These are phyloP conservation scores for Colletotrichum nymphaeae DNA, from an alignment of 2,329 filamentous ascomycete species.

Conservation along the genomic window DNA sequence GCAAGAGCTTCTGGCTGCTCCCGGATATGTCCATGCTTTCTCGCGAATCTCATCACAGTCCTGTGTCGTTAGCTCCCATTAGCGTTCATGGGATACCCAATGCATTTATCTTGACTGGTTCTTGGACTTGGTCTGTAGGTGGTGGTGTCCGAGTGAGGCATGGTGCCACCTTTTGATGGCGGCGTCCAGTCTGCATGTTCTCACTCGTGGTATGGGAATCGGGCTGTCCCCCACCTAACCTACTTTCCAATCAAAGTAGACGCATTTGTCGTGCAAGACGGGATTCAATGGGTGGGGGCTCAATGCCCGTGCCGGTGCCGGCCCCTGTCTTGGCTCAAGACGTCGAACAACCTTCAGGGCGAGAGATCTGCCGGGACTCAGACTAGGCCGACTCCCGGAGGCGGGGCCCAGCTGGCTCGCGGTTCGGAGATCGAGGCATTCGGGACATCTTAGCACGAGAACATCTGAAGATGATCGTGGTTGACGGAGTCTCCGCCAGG, in stretches of 20 bases:
- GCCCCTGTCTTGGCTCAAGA: background rate
- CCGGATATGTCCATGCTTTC: background rate
- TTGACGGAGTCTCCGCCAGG: conserved; percentile 2
- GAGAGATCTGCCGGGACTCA: background rate
- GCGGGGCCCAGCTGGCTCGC: background rate
- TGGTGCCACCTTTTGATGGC: background rate
- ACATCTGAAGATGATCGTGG: background rate
- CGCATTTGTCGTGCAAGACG: conserved; percentile 2
- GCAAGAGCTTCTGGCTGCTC: background rate
- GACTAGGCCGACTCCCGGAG: background rate
- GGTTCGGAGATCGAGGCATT: conserved; percentile 12
- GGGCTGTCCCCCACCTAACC: background rate
- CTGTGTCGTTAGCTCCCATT: background rate
- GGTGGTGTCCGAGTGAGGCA: background rate
- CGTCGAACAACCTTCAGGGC: background rate
- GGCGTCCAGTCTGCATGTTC: background rate
- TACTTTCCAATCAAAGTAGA: background rate
- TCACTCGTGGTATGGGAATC: background rate
- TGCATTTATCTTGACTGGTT: background rate
- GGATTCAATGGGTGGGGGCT: too few species aligned
- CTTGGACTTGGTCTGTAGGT: background rate
- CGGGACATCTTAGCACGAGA: conserved; percentile 14
- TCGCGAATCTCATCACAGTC: background rate
- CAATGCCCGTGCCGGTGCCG: background rate
- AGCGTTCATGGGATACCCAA: background rate